phyloP scores from a whole-genome alignment of 352 stramenopile genomes.

The Thalassiosira exigua region DNA sequence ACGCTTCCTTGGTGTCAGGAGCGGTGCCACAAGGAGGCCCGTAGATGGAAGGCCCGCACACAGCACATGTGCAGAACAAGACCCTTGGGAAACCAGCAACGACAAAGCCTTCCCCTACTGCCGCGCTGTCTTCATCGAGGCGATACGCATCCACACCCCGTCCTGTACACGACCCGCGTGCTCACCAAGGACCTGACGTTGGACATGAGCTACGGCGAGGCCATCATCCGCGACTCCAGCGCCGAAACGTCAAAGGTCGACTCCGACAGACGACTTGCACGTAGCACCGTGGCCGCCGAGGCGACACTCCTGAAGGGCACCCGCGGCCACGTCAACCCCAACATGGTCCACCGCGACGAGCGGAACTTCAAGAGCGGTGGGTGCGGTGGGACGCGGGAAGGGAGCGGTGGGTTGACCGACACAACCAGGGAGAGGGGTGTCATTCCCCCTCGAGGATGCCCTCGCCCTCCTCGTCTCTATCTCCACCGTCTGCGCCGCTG shows the following conservation, averaged over 20 bases:
- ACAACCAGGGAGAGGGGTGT: constrained; percentile 32
- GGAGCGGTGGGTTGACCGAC: not conserved
- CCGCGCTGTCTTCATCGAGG: constrained; percentile 43
- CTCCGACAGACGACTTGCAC: too few species aligned
- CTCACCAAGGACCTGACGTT: constrained; percentile 48
- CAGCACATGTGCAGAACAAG: constrained; percentile 4
- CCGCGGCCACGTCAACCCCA: constrained; percentile 27
- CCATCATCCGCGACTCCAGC: too few species aligned
- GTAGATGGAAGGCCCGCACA: constrained; percentile 12
- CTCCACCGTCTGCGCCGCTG: too few species aligned
- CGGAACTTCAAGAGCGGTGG: constrained; percentile 67
- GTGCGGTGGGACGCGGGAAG: constrained; percentile 36
- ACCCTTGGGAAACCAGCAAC: too few species aligned
- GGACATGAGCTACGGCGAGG: constrained; percentile 15
- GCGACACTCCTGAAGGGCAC: constrained; percentile 37
- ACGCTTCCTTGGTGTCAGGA: constrained; percentile 67
- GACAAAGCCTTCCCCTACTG: constrained; percentile 54
- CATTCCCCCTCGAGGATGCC: too few species aligned
- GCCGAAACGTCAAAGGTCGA: too few species aligned
- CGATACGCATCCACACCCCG: constrained; percentile 48
- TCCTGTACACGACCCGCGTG: constrained; percentile 37
- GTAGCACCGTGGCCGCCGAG: too few species aligned
- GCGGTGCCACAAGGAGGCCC: constrained; percentile 40
- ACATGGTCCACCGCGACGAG: constrained; percentile 47
- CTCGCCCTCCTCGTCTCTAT: too few species aligned